These are phyloP conservation scores for Arabidopsis arenosa DNA, from an alignment of 345 rosid species.

Conservation along the genomic window DNA sequence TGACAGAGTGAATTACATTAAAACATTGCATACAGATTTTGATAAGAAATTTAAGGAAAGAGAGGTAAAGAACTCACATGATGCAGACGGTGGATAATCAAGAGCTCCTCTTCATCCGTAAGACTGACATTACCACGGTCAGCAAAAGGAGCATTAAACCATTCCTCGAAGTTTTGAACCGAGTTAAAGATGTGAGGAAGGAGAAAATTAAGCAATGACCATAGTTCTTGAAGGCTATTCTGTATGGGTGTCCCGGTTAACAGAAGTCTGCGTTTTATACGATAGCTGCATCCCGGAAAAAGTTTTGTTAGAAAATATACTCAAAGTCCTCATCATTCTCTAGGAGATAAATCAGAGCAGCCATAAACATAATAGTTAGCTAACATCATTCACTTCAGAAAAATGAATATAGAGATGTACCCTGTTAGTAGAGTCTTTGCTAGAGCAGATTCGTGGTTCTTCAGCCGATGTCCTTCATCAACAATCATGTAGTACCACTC, in stretches of 20 bases:
- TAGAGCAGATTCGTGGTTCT: slow-evolving; percentile 95
- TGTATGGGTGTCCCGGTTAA: slow-evolving; percentile 99
- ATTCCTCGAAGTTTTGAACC: slow-evolving; percentile 89
- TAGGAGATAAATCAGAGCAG: slow-evolving; percentile 7
- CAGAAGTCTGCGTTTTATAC: slow-evolving; percentile 88
- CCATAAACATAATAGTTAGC: slow-evolving; percentile 1
- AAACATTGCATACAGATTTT: slow-evolving; percentile 21
- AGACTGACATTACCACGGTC: slow-evolving; percentile 89
- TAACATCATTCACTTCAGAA: slow-evolving; percentile 27
- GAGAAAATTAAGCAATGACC: slow-evolving; percentile 98
- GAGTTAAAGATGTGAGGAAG: slow-evolving; percentile 97
- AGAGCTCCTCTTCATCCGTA: slow-evolving; percentile 89
- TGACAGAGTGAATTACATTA: slow-evolving; percentile 18
- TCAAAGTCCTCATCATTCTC: slow-evolving; percentile 22
- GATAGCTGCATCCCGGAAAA: slow-evolving; percentile 68
- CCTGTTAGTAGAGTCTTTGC: slow-evolving; percentile 83
- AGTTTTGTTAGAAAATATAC: slow-evolving; percentile 38
- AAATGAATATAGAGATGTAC: slow-evolving; percentile 51
- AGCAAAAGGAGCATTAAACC: slow-evolving; percentile 99
- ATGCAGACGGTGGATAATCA: slow-evolving; percentile 95
- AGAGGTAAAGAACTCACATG: slow-evolving; percentile 63
- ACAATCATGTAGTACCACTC: slow-evolving; percentile 94
- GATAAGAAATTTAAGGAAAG: slow-evolving; percentile 22
- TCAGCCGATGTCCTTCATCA: slow-evolving; percentile 98
- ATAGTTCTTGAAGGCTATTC: slow-evolving; percentile 94